A percentile compares a stretch with the other conserved stretches of the same genome.
phyloP scores from a whole-genome alignment of 1,284 basidiomycete species.

The Porodaedalea pini region DNA sequence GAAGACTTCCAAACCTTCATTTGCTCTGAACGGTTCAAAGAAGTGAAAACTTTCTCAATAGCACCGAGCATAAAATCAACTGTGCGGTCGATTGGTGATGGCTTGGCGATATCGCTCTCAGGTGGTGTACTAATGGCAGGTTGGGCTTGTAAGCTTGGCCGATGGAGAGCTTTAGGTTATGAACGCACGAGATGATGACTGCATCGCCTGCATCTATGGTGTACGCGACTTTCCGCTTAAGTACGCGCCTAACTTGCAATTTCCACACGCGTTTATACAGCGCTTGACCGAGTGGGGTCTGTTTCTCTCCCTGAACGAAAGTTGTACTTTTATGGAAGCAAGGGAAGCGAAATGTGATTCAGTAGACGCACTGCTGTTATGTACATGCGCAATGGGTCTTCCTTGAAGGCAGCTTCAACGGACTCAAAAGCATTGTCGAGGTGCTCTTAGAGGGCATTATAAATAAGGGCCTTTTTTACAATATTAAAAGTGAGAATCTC shows the following conservation, averaged over 20 bases:
- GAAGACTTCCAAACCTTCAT: background rate
- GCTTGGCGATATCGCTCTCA: background rate
- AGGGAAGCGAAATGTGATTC: too few relatives aligned
- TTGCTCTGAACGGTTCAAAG: conserved; percentile 3
- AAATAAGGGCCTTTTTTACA: background rate
- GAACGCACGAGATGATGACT: conserved; percentile 6
- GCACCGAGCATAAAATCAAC: background rate
- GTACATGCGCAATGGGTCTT: conserved; percentile 6
- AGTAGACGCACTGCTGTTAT: background rate
- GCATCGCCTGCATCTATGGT: conserved; percentile 15
- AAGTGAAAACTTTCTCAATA: background rate
- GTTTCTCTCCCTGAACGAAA: conserved; percentile 4
- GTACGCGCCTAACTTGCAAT: background rate
- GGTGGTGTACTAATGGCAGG: conserved; percentile 3
- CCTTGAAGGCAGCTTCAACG: background rate
- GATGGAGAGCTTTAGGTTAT: background rate
- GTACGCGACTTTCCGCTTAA: conserved; percentile 12
- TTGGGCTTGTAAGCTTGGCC: background rate
- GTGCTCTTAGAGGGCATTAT: conserved; percentile 2
- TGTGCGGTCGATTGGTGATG: conserved; percentile 6
- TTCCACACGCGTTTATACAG: conserved; percentile 2
- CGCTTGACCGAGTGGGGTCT: background rate
- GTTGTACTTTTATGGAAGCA: background rate
- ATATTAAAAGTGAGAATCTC: background rate
- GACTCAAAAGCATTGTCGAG: conserved; percentile 3